A percentile compares a stretch with the other conserved stretches of the same genome.
Conservation (phyloP, 768 basidiomycete species). For the Boletus fagicola region DNA sequence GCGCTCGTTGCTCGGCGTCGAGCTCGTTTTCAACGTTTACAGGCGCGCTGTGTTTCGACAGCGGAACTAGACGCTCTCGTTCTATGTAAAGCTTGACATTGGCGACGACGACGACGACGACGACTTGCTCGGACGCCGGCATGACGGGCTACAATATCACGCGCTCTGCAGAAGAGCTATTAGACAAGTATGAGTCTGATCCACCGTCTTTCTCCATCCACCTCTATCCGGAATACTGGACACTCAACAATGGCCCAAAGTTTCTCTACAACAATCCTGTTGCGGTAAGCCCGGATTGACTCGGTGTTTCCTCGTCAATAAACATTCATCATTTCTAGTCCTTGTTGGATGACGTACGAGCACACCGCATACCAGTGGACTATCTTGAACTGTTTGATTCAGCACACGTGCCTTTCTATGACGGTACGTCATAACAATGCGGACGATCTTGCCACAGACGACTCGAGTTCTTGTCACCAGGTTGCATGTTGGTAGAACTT, state of each 20-base stretch:
- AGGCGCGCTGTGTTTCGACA: background rate
- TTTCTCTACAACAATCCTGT: constrained; percentile 79
- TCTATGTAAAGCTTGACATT: background rate
- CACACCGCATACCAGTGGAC: constrained; percentile 81
- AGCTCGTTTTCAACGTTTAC: background rate
- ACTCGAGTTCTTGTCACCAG: constrained; percentile 36
- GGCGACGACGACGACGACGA: constrained; percentile 13
- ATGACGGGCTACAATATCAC: constrained; percentile 78
- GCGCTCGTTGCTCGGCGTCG: background rate
- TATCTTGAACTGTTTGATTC: constrained; percentile 79
- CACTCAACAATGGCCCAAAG: constrained; percentile 76
- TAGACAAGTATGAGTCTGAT: constrained; percentile 52
- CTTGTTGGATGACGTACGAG: constrained; percentile 78
- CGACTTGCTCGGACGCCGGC: constrained; percentile 13
- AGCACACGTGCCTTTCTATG: constrained; percentile 75
- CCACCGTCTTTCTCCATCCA: constrained; percentile 79
- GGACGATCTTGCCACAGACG: background rate
- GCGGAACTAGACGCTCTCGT: background rate
- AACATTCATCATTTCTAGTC: constrained; percentile 44
- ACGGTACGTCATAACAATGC: constrained; percentile 50
- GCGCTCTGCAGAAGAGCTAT: constrained; percentile 57
- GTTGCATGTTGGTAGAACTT: constrained; percentile 83
- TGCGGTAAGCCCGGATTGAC: constrained; percentile 42
- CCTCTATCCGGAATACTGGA: constrained; percentile 78
- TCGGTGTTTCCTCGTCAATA: constrained; percentile 1